Evolutionary conservation across 1,284 basidiomycete species (phyloP).

Genomic region (Neonothopanus nambi): DNA sequence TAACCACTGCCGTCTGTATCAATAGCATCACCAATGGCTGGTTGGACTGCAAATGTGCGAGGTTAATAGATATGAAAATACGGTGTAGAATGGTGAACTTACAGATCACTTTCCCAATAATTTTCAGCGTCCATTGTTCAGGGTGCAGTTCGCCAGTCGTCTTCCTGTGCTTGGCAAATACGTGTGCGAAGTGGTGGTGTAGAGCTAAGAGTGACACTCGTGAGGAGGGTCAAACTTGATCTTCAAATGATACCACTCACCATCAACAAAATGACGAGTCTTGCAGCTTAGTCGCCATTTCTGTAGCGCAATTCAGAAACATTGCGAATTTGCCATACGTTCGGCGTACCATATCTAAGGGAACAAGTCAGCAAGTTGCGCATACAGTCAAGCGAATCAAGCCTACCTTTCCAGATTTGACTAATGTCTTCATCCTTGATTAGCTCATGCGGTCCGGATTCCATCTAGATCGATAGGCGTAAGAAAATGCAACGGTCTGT

Average conservation of each 20-base stretch:
- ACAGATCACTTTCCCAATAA: constrained; percentile 36
- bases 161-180: constrained; percentile 21
- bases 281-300: constrained; percentile 31
- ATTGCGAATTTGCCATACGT: constrained; percentile 26
- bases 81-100: constrained; percentile 4
- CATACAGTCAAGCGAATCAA: background rate
- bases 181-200: constrained; percentile 26
- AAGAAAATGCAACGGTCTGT: background rate
- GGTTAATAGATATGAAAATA: background rate
- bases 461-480: constrained; percentile 20
- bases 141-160: constrained; percentile 21
- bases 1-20: constrained; percentile 34
- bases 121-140: constrained; percentile 32
- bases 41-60: constrained; percentile 24
- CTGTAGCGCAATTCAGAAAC: constrained; percentile 20
- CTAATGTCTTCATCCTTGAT: constrained; percentile 32
- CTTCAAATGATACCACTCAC: constrained; percentile 14
- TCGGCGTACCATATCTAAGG: constrained; percentile 24
- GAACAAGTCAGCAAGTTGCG: background rate
- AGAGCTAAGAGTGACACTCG: constrained; percentile 22
- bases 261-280: constrained; percentile 28
- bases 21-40: constrained; percentile 33
- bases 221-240: background rate
- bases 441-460: constrained; percentile 31
- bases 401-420: constrained; percentile 30